Evolutionary conservation across 768 basidiomycete species (phyloP), one percentile per base, ranked within the genome.

Genomic region (Tubosaeta brunneosetosa): DNA sequence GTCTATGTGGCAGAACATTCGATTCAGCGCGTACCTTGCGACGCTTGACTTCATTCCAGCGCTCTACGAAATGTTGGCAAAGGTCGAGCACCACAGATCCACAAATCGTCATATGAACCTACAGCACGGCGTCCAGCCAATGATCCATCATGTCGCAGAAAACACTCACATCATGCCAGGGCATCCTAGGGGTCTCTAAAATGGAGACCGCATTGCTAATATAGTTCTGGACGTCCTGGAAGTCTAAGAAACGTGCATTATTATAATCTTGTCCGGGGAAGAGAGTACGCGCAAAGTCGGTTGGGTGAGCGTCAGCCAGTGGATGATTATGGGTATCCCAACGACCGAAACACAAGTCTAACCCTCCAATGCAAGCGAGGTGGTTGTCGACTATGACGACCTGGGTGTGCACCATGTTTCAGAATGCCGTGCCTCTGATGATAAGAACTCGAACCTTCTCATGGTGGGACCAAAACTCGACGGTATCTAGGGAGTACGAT

Each of bases 201-300:
- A 83, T 77, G 31, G 83, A 85, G 14, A 92, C 66, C 0, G 77
- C 76, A 54, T 86, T 90, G 62, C 82, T 85, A 22, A 83, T 80
- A 64, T 84, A 92, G 55, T 91, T 77, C 51, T 80, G 76, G 1
- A 97, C 95, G 10, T 86, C 74, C 64, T 92, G 78, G 73, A 94
- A 94, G 64, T 95, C 93, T 68, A 83, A 76, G 31, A 88, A 74
- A 9, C 94, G 82, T 1, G 92, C 91, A 53, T 98, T 91, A 67
- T 97, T 94, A 71, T 88, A 95, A 64, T 94, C 94, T 68, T 97
- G 79, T 4, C 95, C 95, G 0, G 95, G 91, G 76, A 95, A 98
- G 26, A 98, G 76, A 1, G 90, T 91, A 48, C 77, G 77, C 42
- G 69, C 61, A 64, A 94, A 93, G 60, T 94, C 77, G 2, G 91